Conservation (phyloP, 306 rosid species). For the Acacia crassicarpa region DNA sequence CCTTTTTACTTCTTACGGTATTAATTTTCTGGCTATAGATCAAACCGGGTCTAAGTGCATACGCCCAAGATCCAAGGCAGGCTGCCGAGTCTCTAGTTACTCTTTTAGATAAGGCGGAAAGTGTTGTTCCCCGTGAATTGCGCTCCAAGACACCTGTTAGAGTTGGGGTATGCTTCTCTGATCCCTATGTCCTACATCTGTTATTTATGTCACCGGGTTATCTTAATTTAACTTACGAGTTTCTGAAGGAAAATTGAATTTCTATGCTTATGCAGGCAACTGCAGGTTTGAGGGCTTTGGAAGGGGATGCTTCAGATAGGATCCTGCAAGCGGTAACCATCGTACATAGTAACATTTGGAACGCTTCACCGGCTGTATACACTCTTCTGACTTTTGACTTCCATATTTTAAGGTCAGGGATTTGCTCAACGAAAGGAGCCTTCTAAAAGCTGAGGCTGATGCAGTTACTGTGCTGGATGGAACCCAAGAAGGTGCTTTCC, state of each 20-base stretch:
- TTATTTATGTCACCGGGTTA: background rate
- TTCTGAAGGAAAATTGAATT: constrained; percentile 32
- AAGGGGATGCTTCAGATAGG: constrained; percentile 74
- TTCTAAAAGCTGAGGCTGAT: constrained; percentile 51
- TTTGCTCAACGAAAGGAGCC: constrained; percentile 63
- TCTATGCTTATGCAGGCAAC: constrained; percentile 69
- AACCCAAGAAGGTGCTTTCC: constrained; percentile 91
- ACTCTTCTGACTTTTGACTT: background rate
- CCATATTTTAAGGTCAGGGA: constrained; percentile 68
- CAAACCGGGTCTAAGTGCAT: constrained; percentile 80
- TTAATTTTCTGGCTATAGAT: constrained; percentile 34
- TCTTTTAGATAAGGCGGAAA: constrained; percentile 72
- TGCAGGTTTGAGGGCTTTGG: constrained; percentile 89
- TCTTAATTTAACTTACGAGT: constrained; percentile 16
- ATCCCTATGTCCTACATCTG: background rate
- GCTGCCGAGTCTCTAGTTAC: constrained; percentile 74
- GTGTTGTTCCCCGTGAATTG: constrained; percentile 71
- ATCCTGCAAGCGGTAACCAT: constrained; percentile 83
- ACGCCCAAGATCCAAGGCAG: constrained; percentile 61
- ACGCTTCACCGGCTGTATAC: constrained; percentile 2
- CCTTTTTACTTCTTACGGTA: background rate
- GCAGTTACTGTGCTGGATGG: constrained; percentile 92
- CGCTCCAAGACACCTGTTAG: constrained; percentile 84
- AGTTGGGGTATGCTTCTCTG: constrained; percentile 70
- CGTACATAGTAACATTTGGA: constrained; percentile 8